phyloP scores from a whole-genome alignment of 768 basidiomycete species.

The Cubamyces sp. region DNA sequence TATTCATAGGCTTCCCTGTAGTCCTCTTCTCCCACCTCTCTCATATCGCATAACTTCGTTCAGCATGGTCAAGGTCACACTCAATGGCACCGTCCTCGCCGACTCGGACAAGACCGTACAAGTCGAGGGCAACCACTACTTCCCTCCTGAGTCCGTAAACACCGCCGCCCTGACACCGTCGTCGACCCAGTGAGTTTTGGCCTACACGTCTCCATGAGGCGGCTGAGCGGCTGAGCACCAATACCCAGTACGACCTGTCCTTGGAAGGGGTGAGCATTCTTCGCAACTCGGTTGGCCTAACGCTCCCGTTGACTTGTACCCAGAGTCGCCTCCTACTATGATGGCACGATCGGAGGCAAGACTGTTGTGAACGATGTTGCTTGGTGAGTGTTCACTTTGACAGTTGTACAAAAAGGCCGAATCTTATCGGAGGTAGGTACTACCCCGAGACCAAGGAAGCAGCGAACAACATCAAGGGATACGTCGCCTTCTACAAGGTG shows the following conservation, averaged over 20 bases:
- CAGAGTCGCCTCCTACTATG: slow-evolving; percentile 71
- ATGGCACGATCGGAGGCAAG: slow-evolving; percentile 52
- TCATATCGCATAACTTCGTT: too few relatives aligned
- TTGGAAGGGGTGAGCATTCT: slow-evolving; percentile 75
- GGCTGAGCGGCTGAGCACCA: neutral
- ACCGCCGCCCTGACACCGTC: slow-evolving; percentile 53
- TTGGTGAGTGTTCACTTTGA: slow-evolving; percentile 50
- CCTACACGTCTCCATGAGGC: neutral
- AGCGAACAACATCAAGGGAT: slow-evolving; percentile 64
- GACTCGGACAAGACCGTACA: slow-evolving; percentile 56
- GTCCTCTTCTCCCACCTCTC: neutral
- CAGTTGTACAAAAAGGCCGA: neutral
- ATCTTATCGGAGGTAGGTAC: slow-evolving; percentile 52
- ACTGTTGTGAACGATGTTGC: slow-evolving; percentile 57
- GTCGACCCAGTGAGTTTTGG: slow-evolving; percentile 47
- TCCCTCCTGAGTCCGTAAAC: slow-evolving; percentile 61
- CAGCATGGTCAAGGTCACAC: slow-evolving; percentile 52
- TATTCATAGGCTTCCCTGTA: neutral
- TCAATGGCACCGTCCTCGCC: slow-evolving; percentile 58
- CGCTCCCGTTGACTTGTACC: neutral
- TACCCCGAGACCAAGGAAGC: slow-evolving; percentile 61
- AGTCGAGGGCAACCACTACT: slow-evolving; percentile 76
- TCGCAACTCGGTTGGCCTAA: neutral
- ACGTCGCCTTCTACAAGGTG: slow-evolving; percentile 83
- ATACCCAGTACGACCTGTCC: slow-evolving; percentile 54